These are phyloP conservation scores for Naegleria lovaniensis DNA, from an alignment of 208 protist genomes.

Conservation along the genomic window DNA sequence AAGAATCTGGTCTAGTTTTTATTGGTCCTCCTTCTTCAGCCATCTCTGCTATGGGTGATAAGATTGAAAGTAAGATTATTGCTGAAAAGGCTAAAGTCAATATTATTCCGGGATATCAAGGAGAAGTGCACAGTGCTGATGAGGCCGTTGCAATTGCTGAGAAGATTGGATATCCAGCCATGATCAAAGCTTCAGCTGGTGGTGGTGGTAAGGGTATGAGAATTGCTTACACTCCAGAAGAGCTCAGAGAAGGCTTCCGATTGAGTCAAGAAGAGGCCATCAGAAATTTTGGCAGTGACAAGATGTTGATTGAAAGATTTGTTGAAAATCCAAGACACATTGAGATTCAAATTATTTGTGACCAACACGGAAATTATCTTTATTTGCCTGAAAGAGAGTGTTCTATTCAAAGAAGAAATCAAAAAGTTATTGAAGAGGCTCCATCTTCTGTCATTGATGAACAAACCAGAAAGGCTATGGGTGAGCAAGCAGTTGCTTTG, in stretches of 20 bases:
- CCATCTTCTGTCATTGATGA: constrained; percentile 50
- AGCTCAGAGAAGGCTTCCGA: constrained; percentile 49
- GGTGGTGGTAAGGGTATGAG: constrained; percentile 76
- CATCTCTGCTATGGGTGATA: constrained; percentile 72
- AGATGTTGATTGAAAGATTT: constrained; percentile 75
- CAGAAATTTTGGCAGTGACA: constrained; percentile 57
- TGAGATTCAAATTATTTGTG: constrained; percentile 80
- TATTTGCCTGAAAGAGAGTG: constrained; percentile 69
- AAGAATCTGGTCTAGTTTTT: constrained; percentile 59
- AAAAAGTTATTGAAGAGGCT: constrained; percentile 70
- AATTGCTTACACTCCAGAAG: constrained; percentile 52
- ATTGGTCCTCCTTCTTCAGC: constrained; percentile 55
- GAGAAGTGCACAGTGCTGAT: constrained; percentile 49
- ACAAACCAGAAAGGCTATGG: constrained; percentile 54
- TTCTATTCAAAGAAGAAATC: constrained; percentile 69
- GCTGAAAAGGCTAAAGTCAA: constrained; percentile 58
- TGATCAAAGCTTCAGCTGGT: constrained; percentile 75
- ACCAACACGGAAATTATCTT: constrained; percentile 63
- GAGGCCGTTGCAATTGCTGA: constrained; percentile 48
- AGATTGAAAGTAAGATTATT: constrained; percentile 70
- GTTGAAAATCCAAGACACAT: constrained; percentile 75
- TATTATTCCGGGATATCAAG: constrained; percentile 64
- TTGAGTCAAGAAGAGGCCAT: constrained; percentile 43
- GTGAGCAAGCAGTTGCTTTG: constrained; percentile 58
- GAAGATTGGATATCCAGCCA: constrained; percentile 62